Conservation (phyloP, 176 grass and related monocot species). For the Saccharum officinarum region DNA sequence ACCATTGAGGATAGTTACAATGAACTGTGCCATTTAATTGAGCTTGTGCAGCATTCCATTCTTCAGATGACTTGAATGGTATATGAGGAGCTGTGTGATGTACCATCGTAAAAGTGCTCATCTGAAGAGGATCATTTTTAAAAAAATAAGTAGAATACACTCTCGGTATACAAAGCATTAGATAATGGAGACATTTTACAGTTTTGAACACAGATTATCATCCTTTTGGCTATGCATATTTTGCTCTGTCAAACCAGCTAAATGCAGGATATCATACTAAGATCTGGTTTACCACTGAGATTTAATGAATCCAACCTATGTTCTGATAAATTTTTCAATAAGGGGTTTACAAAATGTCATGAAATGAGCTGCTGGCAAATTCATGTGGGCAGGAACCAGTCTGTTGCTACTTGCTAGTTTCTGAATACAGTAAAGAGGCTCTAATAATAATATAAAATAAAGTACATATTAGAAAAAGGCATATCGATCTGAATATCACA, state of each 20-base stretch:
- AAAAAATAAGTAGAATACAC: slow-evolving; percentile 11
- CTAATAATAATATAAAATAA: not conserved
- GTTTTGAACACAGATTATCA: not conserved
- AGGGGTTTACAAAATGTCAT: not conserved
- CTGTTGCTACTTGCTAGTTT: slow-evolving; percentile 1
- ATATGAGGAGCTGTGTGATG: slow-evolving; percentile 99
- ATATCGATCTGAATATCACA: not conserved
- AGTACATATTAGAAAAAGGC: not conserved
- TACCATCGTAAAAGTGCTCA: slow-evolving; percentile 99
- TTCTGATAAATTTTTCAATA: not conserved
- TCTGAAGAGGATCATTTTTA: slow-evolving; percentile 48
- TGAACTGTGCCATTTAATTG: slow-evolving; percentile 95
- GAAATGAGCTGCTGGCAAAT: not conserved
- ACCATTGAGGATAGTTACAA: slow-evolving; percentile 92
- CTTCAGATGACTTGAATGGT: slow-evolving; percentile 94
- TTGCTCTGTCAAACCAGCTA: slow-evolving; percentile 13
- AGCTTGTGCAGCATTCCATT: slow-evolving; percentile 93
- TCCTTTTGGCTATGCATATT: slow-evolving; percentile 9
- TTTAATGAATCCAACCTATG: not conserved
- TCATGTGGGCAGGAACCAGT: not conserved
- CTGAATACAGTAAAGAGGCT: not conserved
- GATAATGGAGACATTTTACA: not conserved
- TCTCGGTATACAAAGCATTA: slow-evolving; percentile 16
- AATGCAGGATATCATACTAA: not conserved
- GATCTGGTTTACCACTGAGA: not conserved